Evolutionary conservation across 768 basidiomycete genomes (phyloP), one percentile per base, ranked within the genome.

Genomic region (Daedaleopsis sinensis): DNA sequence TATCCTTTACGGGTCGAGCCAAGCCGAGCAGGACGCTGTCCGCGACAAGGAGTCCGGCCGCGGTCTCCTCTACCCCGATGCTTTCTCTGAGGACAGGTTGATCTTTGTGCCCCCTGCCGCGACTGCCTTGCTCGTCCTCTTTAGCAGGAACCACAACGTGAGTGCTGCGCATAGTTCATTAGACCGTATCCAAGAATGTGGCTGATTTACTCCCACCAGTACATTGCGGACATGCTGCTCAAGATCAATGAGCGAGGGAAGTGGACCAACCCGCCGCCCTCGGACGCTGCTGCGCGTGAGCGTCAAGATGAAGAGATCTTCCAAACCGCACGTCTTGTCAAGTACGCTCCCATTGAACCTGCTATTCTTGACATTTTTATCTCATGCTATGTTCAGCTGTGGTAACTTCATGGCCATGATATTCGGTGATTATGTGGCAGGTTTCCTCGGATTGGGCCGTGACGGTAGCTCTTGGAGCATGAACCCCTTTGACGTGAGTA

Each of bases 121-220:
- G 2, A 78, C 79, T 24, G 86, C 80, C 8, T 72, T 88, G 8
- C 75, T 87, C 3, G 77, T 88, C 24, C 60, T 88, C 5, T 82
- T 86, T 69, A 78, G 76, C 63, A 74, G 87, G 11, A 87, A 87
- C 67, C 86, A 87, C 68, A 87, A 84, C 68, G 84, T 83, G 60
- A 42, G 57, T 19, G 76, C 23, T 15, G 15, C 24, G 43, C 55
- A 32, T 16, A 24, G 24, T 9, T 21, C n/a, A n/a, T 38, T 16
- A 35, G 46, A 15, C n/a, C n/a, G n/a, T n/a, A n/a, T 46, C 44
- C 21, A 4, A 46, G 9, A 6, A 24, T 13, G 19, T 12, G 21
- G 5, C 23, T 24, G 19, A 49, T 10, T 42, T 2, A 42, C 2
- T 13, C 3, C 39, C 11, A 12, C 11, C 39, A 86, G 84, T 87